phyloP scores from a whole-genome alignment of 2,329 filamentous ascomycete genomes.

The Trichophyton equinum region DNA sequence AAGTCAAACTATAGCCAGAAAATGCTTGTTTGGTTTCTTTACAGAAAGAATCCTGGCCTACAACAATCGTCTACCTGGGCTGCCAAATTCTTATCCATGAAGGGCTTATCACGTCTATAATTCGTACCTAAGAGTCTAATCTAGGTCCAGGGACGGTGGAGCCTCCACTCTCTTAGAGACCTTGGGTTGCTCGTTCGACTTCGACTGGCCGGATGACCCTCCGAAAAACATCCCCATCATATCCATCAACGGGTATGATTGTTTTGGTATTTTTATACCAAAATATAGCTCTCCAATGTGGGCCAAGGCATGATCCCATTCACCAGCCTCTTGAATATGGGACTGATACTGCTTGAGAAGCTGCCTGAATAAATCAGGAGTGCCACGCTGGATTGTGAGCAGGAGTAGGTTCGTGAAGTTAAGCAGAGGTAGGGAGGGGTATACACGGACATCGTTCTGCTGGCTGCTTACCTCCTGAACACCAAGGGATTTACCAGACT shows the following conservation, averaged over 20 bases:
- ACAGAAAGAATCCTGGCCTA: neutral
- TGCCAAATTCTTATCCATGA: neutral
- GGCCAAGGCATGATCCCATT: slow-evolving; percentile 72
- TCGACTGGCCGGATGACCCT: slow-evolving; percentile 37
- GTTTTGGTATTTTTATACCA: slow-evolving; percentile 71
- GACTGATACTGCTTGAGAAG: slow-evolving; percentile 67
- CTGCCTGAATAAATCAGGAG: slow-evolving; percentile 66
- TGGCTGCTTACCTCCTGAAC: slow-evolving; percentile 70
- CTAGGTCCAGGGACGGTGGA: slow-evolving; percentile 34
- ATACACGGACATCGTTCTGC: slow-evolving; percentile 63
- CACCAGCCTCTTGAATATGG: slow-evolving; percentile 62
- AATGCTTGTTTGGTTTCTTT: neutral
- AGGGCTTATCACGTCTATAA: neutral
- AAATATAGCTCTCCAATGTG: slow-evolving; percentile 97
- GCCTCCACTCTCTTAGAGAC: slow-evolving; percentile 36
- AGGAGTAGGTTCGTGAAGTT: slow-evolving; percentile 86
- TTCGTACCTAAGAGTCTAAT: slow-evolving; percentile 20
- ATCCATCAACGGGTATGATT: slow-evolving; percentile 86
- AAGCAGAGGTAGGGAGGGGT: slow-evolving; percentile 80
- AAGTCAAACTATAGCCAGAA: slow-evolving; percentile 21
- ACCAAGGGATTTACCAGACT: slow-evolving; percentile 47
- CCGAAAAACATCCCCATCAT: slow-evolving; percentile 97
- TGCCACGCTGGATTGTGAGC: slow-evolving; percentile 68
- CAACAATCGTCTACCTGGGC: slow-evolving; percentile 2
- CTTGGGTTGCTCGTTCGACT: slow-evolving; percentile 31